Percentiles rank a stretch among this genome's conserved stretches.
phyloP scores from a whole-genome alignment of 2,329 filamentous ascomycete genomes.

The Penicillium vulpinum region DNA sequence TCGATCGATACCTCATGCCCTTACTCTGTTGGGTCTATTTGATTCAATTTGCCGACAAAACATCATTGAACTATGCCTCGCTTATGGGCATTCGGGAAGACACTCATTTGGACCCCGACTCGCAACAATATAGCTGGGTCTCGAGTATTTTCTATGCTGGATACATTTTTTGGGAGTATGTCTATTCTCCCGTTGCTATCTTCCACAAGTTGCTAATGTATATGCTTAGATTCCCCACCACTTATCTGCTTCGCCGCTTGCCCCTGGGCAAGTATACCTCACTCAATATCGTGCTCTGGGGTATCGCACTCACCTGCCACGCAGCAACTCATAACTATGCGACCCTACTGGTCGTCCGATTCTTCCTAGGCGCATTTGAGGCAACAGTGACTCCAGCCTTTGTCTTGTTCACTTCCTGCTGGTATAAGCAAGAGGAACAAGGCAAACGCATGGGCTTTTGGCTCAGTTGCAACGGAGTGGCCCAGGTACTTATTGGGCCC shows the following conservation, averaged over 20 bases:
- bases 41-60: constrained; percentile 14
- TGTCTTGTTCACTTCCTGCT: constrained; percentile 13
- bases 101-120: constrained; percentile 40
- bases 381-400: constrained; percentile 16
- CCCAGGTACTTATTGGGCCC: constrained; percentile 12
- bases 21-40: constrained; percentile 13
- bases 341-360: constrained; percentile 19
- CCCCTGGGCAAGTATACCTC: constrained; percentile 52
- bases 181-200: neutral
- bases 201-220: neutral
- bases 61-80: constrained; percentile 15
- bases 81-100: constrained; percentile 24
- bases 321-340: constrained; percentile 20
- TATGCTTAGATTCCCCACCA: constrained; percentile 46
- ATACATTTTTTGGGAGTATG: constrained; percentile 47
- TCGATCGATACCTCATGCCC: constrained; percentile 7
- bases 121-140: constrained; percentile 48
- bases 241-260: constrained; percentile 49
- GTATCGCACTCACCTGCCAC: constrained; percentile 17
- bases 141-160: constrained; percentile 40
- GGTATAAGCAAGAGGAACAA: constrained; percentile 18
- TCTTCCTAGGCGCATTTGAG: constrained; percentile 20
- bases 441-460: constrained; percentile 15
- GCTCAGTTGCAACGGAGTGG: constrained; percentile 18
- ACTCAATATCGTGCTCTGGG: constrained; percentile 30